Base-by-base conservation (phyloP, 139 green algal species). In the Chlorella sp. region DNA sequence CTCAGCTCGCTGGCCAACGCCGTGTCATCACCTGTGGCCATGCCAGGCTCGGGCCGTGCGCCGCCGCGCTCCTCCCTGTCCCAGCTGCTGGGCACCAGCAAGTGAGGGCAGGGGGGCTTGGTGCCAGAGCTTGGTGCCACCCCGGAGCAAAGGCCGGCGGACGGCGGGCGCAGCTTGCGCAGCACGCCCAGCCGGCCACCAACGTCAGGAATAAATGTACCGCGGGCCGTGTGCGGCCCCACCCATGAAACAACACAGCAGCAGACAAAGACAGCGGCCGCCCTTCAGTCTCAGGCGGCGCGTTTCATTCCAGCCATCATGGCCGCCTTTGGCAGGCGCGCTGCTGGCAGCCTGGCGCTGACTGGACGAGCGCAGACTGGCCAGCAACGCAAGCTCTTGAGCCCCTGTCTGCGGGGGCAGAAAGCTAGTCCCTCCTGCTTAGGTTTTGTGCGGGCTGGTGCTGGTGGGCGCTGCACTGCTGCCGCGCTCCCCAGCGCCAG, bases 31-130 rank as follows among this genome's bases (percentile, higher is more conserved):
- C 76, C 76, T 7, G n/a, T 81, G 48, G 48, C 75, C 0, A 43
- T 83, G 77, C 77, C 77, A 2, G 79, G n/a, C 44, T 17, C n/a
- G 46, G 56, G 19, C 19, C 70, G 60, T 3, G n/a, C 40, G 0
- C 43, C 48, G 11, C 54, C 70, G 13, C 64, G 64, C 70, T 86
- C 81, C 17, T 73, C 54, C 1, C 81, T 86, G 22, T 81, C 81
- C 14, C 44, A 60, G 17, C 46, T 86, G 54, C 70, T 86, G 54
- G 81, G 81, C 32, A 86, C 68, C 40, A 70, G 68, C 48, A 78
- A 73, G 67, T 85, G 80, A 85, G 28, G 20, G 32, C 28, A 28
- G 41, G 0, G 0, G 8, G 7, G 30, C 40, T 22, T 14, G 13
- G 20, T 7, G 26, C 19, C 11, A 40, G 11, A 56, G 26, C 41